Evolutionary conservation across 129 eudicot genomes (phyloP), one percentile per base, ranked within the genome.

Genomic region (Arctium minus): DNA sequence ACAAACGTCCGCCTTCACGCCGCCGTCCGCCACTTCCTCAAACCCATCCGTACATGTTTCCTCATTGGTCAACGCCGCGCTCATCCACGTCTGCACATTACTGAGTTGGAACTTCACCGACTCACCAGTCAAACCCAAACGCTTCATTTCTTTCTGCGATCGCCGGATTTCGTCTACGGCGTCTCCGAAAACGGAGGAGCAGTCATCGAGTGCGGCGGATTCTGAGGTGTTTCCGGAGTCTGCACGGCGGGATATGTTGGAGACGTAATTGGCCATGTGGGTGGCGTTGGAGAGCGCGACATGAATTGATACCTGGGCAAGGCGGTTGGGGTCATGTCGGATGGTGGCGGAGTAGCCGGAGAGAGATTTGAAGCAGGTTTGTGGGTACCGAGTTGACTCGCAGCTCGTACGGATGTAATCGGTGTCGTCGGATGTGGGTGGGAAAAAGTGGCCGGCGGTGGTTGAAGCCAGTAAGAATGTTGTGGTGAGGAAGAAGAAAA

Each of bases 51-150:
- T 82, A 84, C 97, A 94, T 79, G 98, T 92, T 80, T 94, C 97
- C 88, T 94, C 98, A 27, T 94, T 92, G 13, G 97, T 92, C 81
- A 94, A 72, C 6, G 97, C 98, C 1, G 98, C 94, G 31, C 98
- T 94, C 94, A 94, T 91, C 92, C 97, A 94, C 84, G 98, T 94
- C 86, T 94, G 96, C 81, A 94, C 97, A 78, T 92, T 94, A 80
- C 98, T 91, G 70, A 94, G 71, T 86, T 94, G 91, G 83, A 94
- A 94, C 90, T 88, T 85, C 12, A 92, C 27, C 74, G 88, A 78
- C 83, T 88, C 94, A 0, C 89, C 85, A 10, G 83, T 18, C 85
- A 75, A 83, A 1, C 87, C 80, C 17, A 92, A 86, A 76, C 22
- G 77, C 30, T 82, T 80, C 96, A 94, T 94, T 81, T 94, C 89